Evolutionary conservation across 2,329 filamentous ascomycete species (phyloP).

Genomic region (Hypoxylon sp.): DNA sequence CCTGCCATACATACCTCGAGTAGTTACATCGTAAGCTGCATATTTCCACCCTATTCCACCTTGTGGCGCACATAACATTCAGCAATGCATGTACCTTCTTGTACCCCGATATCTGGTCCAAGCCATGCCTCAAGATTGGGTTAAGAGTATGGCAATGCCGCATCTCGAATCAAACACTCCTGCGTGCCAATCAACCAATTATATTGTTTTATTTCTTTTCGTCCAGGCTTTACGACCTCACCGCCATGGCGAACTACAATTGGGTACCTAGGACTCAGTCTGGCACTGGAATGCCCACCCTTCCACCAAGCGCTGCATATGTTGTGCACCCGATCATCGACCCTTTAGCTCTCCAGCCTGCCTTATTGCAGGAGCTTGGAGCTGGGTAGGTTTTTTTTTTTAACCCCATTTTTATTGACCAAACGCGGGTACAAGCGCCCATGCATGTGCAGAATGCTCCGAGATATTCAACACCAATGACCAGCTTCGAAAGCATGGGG

Average conservation of each 20-base stretch:
- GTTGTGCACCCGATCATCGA: slow-evolving; percentile 1
- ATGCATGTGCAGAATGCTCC: slow-evolving; percentile 24
- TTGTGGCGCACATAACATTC: background rate
- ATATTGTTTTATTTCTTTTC: slow-evolving; percentile 1
- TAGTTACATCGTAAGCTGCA: background rate
- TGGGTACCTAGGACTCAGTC: slow-evolving; percentile 14
- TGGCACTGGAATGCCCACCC: slow-evolving; percentile 3
- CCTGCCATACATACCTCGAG: background rate
- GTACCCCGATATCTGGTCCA: background rate
- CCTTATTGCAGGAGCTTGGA: background rate
- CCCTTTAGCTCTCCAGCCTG: background rate
- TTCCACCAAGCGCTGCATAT: slow-evolving; percentile 1
- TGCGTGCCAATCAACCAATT: background rate
- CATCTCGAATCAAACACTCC: too few relatives aligned
- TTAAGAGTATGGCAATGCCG: slow-evolving; percentile 15
- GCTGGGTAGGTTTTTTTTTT: slow-evolving; percentile 30
- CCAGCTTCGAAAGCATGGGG: slow-evolving; percentile 22
- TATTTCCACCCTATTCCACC: slow-evolving; percentile 22
- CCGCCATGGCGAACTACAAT: slow-evolving; percentile 23
- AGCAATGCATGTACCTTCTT: background rate
- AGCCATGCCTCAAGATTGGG: background rate
- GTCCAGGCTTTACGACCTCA: background rate
- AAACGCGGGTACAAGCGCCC: too few relatives aligned
- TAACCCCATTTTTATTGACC: too few relatives aligned
- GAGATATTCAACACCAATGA: slow-evolving; percentile 5